Conservation (phyloP, 2,329 filamentous ascomycete species). For the Trichoderma endophyticum region DNA sequence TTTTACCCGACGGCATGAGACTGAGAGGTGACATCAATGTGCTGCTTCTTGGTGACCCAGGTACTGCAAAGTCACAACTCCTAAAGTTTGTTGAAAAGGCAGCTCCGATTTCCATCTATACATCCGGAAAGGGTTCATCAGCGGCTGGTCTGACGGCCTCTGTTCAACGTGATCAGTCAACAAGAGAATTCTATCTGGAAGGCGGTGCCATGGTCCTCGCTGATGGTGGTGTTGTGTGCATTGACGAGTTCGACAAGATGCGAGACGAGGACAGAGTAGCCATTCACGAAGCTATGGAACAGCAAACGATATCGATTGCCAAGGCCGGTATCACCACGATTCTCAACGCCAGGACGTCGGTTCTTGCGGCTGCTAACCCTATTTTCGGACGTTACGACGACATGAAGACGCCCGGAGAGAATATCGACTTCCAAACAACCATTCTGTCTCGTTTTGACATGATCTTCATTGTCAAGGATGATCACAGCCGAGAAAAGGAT, state of each 20-base stretch:
- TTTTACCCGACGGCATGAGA: conserved; percentile 95
- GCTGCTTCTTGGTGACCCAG: conserved; percentile 90
- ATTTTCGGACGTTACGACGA: conserved; percentile 98
- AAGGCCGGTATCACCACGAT: conserved; percentile 99
- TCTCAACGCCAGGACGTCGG: conserved; percentile 90
- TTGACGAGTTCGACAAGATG: conserved; percentile 99
- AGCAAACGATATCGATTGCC: conserved; percentile 98
- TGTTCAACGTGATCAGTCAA: conserved; percentile 87
- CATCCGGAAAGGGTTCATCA: conserved; percentile 95
- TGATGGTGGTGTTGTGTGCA: conserved; percentile 94
- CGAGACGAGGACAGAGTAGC: conserved; percentile 95
- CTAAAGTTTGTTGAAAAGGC: conserved; percentile 97
- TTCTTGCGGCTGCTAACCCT: conserved; percentile 92
- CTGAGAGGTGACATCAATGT: conserved; percentile 98
- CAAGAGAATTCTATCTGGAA: conserved; percentile 95
- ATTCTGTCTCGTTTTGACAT: conserved; percentile 98
- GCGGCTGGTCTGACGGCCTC: conserved; percentile 96
- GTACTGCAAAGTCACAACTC: conserved; percentile 96
- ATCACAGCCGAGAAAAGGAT: conserved; percentile 85
- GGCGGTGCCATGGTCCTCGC: conserved; percentile 98
- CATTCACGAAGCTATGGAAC: conserved; percentile 99
- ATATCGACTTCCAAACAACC: conserved; percentile 98
- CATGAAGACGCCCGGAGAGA: conserved; percentile 94
- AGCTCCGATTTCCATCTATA: conserved; percentile 96
- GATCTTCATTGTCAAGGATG: conserved; percentile 98